phyloP scores from a whole-genome alignment of 192 early-diverging fungal genomes.

The Backusella tuberculispora region DNA sequence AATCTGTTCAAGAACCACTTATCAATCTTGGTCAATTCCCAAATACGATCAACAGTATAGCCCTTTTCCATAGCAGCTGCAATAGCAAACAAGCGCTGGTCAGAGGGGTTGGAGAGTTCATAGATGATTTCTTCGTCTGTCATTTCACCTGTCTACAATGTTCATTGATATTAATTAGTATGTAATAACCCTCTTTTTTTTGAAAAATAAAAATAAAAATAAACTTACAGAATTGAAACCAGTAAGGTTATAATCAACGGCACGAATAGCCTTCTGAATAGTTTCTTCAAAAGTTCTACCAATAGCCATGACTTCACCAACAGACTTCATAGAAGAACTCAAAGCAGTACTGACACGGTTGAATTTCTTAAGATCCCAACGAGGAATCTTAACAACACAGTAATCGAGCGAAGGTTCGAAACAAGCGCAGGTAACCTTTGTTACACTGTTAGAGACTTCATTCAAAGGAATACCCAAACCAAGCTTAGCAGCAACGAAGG shows the following conservation, averaged over 20 bases:
- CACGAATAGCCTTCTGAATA: conserved; percentile 95
- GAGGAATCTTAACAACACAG: conserved; percentile 81
- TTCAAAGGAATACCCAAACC: conserved; percentile 92
- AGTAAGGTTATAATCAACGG: conserved; percentile 85
- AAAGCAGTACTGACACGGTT: conserved; percentile 89
- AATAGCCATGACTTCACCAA: conserved; percentile 98
- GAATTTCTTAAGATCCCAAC: conserved; percentile 98
- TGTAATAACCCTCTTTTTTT: neutral
- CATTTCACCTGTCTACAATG: conserved; percentile 44
- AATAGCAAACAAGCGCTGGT: conserved; percentile 94
- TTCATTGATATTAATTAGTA: neutral
- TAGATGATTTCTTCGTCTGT: conserved; percentile 81
- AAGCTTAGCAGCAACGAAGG: conserved; percentile 97
- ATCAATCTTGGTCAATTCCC: conserved; percentile 91
- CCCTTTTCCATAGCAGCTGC: conserved; percentile 93
- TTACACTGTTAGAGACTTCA: conserved; percentile 93
- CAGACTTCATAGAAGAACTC: conserved; percentile 94
- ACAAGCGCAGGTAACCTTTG: conserved; percentile 94
- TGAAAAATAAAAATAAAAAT: neutral
- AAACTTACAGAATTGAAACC: conserved; percentile 71
- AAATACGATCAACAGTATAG: conserved; percentile 91
- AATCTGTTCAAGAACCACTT: conserved; percentile 98
- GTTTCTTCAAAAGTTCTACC: conserved; percentile 99
- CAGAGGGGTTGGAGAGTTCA: conserved; percentile 88
- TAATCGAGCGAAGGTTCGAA: conserved; percentile 98